Base-by-base conservation (phyloP, 139 green algal genomes). In the Chlorokybus atmophyticus region DNA sequence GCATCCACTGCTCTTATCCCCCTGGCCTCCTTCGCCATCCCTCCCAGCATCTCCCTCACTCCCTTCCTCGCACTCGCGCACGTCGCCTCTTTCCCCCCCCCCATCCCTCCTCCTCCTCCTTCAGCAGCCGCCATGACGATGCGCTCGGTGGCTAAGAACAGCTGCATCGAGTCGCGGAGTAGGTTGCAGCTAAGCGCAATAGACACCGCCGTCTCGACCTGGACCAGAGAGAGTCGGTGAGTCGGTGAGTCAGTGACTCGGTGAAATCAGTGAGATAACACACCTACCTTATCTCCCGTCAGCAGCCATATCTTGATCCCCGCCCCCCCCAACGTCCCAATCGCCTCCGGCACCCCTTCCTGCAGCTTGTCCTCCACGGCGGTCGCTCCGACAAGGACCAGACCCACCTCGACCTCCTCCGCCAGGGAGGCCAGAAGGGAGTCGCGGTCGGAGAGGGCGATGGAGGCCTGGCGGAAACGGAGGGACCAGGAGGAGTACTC, bases 131-230 rank as follows among this genome's bases (percentile, higher is more conserved):
- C n/a, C n/a, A n/a, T n/a, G n/a, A n/a, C n/a, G n/a, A n/a, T n/a
- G n/a, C n/a, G n/a, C n/a, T 48, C 25, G 57, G 52, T 57, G 19
- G 71, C 55, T 24, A 70, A 42, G 31, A 60, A 26, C 40, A 65
- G 24, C 25, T 47, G 44, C 69, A 54, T 75, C 40, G 73, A 57
- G 32, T 55, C n/a, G 8, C 21, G 40, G n/a, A 75, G 50, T 23
- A 79, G 63, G 21, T 54, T 57, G 50, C 73, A 79, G 29, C 63
- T 79, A 84, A 76, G 59, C 2, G 79, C 85, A 41, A 95, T 90
- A 72, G 75, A 85, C 54, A 94, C 83, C 35, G 85, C 87, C 3
- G 87, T 95, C 69, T 94, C 87, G n/a, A n/a, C n/a, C n/a, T n/a
- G n/a, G n/a, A n/a, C n/a, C n/a, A n/a, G n/a, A n/a, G n/a, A n/a